These are phyloP conservation scores for Leptoxyphium fumago DNA, from an alignment of 2,329 filamentous ascomycete species.

Conservation along the genomic window DNA sequence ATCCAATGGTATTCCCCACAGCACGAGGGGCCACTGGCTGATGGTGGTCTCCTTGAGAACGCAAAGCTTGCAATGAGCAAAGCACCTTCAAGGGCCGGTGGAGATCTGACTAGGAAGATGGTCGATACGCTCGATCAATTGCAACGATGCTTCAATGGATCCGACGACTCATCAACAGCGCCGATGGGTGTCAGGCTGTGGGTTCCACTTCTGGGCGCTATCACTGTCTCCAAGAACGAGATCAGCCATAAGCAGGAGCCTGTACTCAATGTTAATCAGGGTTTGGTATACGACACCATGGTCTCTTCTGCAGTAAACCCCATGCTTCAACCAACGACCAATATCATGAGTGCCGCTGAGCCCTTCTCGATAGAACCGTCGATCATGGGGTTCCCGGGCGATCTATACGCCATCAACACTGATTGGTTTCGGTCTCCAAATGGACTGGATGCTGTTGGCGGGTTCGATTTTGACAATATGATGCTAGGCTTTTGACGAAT, in stretches of 20 bases:
- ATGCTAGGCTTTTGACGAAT: neutral
- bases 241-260: neutral
- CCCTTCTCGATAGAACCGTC: neutral
- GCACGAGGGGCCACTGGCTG: neutral
- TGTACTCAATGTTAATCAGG: neutral
- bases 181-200: neutral
- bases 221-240: neutral
- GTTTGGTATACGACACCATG: neutral
- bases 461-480: neutral
- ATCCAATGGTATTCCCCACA: neutral
- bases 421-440: neutral
- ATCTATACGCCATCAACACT: neutral
- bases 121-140: conserved; percentile 1
- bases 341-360: neutral
- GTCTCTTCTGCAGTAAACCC: neutral
- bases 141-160: conserved; percentile 2
- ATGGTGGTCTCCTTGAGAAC: conserved; percentile 2
- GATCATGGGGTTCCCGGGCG: neutral
- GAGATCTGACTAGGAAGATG: neutral
- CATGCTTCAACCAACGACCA: neutral
- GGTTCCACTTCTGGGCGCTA: neutral
- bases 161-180: neutral
- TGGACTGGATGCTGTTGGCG: neutral
- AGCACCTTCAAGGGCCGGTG: neutral
- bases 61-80: conserved; percentile 2